Evolutionary conservation across 2,329 filamentous ascomycete genomes (phyloP).

Genomic region (Dichotomopilus funicola): DNA sequence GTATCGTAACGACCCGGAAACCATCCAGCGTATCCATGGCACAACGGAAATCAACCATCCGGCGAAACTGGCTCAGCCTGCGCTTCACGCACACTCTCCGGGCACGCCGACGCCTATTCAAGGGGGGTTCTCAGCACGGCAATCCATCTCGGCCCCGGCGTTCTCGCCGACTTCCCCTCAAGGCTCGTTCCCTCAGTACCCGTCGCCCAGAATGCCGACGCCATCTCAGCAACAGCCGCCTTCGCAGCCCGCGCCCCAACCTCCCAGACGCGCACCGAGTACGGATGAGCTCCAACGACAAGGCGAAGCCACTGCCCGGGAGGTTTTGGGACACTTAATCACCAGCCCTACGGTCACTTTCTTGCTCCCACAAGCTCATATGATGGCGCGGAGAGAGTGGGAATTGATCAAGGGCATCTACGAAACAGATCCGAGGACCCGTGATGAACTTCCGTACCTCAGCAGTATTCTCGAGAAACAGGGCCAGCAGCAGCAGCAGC

Average conservation of each 20-base stretch:
- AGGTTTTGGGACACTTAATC: slow-evolving; percentile 58
- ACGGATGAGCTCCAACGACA: slow-evolving; percentile 37
- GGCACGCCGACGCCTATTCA: slow-evolving; percentile 32
- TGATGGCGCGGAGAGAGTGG: slow-evolving; percentile 67
- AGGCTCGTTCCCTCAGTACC: slow-evolving; percentile 28
- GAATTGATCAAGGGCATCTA: slow-evolving; percentile 64
- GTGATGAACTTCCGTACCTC: slow-evolving; percentile 54
- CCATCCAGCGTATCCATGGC: slow-evolving; percentile 33
- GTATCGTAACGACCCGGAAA: slow-evolving; percentile 55
- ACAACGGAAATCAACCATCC: slow-evolving; percentile 12
- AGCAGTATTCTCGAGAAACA: slow-evolving; percentile 49
- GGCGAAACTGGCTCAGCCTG: slow-evolving; percentile 1
- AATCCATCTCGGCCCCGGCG: slow-evolving; percentile 43
- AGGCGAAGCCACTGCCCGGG: slow-evolving; percentile 52
- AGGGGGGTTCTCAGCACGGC: slow-evolving; percentile 31
- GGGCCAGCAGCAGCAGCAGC: slow-evolving; percentile 21
- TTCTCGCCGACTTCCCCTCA: slow-evolving; percentile 50
- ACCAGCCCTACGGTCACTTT: slow-evolving; percentile 61
- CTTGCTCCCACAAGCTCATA: slow-evolving; percentile 60
- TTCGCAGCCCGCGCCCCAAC: slow-evolving; percentile 19
- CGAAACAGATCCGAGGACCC: slow-evolving; percentile 56
- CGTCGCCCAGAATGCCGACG: slow-evolving; percentile 16
- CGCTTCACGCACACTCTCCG: slow-evolving; percentile 10
- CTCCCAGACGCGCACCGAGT: slow-evolving; percentile 31
- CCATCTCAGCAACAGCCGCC: slow-evolving; percentile 29